These are phyloP conservation scores for Medicago truncatula DNA, from an alignment of 306 rosid species.

Conservation along the genomic window MtrunA17r5.0-ANR NC_053046.1:35563001-35563500, in stretches of 20 bases:
- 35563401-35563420: slow-evolving; percentile 76
- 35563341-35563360: slow-evolving; percentile 21
- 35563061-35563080: slow-evolving; percentile 69
- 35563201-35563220: slow-evolving; percentile 1
- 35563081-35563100: slow-evolving; percentile 89
- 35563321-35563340: background rate
- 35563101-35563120: slow-evolving; percentile 95
- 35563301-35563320: background rate
- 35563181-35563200: background rate
- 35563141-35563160: slow-evolving; percentile 59
- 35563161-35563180: slow-evolving; percentile 16
- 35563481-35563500: slow-evolving; percentile 94
- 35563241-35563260: background rate
- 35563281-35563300: slow-evolving; percentile 4
- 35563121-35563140: slow-evolving; percentile 97
- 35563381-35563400: background rate
- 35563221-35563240: slow-evolving; percentile 13
- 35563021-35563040: slow-evolving; percentile 22
- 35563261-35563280: slow-evolving; percentile 1
- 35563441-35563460: slow-evolving; percentile 90
- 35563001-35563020: slow-evolving; percentile 12
- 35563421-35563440: slow-evolving; percentile 88
- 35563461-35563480: slow-evolving; percentile 85
- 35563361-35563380: background rate
- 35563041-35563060: slow-evolving; percentile 26